Base-by-base conservation (phyloP, 306 rosid species). In the Trifolium subterraneum region DNA sequence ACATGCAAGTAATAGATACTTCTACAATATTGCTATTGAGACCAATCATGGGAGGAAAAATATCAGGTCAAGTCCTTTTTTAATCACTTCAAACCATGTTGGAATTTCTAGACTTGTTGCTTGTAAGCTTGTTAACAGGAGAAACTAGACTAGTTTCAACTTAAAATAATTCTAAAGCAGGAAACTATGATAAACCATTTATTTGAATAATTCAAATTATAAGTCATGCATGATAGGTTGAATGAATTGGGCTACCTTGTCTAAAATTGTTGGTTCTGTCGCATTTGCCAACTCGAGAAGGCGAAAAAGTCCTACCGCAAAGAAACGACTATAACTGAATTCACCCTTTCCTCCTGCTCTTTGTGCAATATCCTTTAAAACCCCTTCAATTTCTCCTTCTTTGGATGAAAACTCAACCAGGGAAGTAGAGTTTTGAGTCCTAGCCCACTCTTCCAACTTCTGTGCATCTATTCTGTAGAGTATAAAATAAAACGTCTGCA, bases 221-320 rank as follows among this genome's bases (percentile, higher is more conserved):
- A 44, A 31, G 36, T 36, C 64, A 58, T 50, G 74, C 58, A 65
- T 39, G 70, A 41, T 22, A 51, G 23, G 27, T 64, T 50, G 36
- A 71, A 52, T 73, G 56, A 69, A 72, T 3, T 55, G 20, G 42
- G 36, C 67, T 86, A 93, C 97, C 98, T 93, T 93, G 80, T 93
- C 98, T 79, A 93, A 76, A 68, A 86, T 78, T 38, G 87, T 76
- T 71, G 98, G 96, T 72, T 93, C 97, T 23, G 92, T 86, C 64
- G 92, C 93, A 81, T 86, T 89, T 76, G 90, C 90, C 87, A 93
- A 81, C 82, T 93, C 98, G 64, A 91, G 89, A 64, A 93, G 85
- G 55, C 98, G 97, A 64, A 93, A 93, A 33, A 93, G 93, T 45
- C 98, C 98, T 41, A 93, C 81, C 22, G 98, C 98, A 70, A 93